Percentiles rank a stretch among this genome's conserved stretches.
phyloP scores from a whole-genome alignment of 208 protist species.

The Leishmania mexicana region DNA sequence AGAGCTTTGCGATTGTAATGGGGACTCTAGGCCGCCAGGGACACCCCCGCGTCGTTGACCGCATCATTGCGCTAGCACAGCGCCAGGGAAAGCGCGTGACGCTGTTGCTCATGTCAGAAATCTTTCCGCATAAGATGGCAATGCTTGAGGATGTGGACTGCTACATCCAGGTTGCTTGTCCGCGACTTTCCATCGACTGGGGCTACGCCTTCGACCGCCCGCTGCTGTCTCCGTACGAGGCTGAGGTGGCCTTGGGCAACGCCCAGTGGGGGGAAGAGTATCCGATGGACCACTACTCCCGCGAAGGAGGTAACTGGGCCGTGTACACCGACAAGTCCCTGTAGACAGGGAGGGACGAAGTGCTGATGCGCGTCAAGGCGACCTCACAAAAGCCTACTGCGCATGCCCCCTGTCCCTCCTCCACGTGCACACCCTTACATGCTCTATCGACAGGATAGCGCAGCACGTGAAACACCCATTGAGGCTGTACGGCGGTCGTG shows the following conservation, averaged over 20 bases:
- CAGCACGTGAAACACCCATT: background rate
- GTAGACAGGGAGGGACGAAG: constrained; percentile 16
- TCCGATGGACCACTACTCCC: constrained; percentile 98
- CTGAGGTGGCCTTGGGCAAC: constrained; percentile 91
- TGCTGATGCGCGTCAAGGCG: background rate
- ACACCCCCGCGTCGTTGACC: constrained; percentile 92
- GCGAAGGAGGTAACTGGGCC: constrained; percentile 91
- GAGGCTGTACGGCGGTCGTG: background rate
- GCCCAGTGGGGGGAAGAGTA: constrained; percentile 91
- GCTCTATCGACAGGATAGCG: background rate
- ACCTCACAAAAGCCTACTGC: background rate
- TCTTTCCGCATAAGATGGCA: constrained; percentile 96
- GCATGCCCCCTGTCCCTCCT: background rate
- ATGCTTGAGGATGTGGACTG: constrained; percentile 92
- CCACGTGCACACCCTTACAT: background rate
- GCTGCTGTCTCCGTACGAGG: constrained; percentile 97
- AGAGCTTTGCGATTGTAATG: constrained; percentile 96
- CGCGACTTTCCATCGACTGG: constrained; percentile 99
- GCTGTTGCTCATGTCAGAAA: constrained; percentile 97
- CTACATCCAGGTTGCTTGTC: constrained; percentile 98
- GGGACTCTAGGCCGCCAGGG: constrained; percentile 98
- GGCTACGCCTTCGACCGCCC: constrained; percentile 97
- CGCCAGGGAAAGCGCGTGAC: constrained; percentile 70
- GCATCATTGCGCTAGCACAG: constrained; percentile 86
- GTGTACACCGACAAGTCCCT: constrained; percentile 91